phyloP scores from a whole-genome alignment of 768 basidiomycete genomes.

The Kwoniella dendrophila region DNA sequence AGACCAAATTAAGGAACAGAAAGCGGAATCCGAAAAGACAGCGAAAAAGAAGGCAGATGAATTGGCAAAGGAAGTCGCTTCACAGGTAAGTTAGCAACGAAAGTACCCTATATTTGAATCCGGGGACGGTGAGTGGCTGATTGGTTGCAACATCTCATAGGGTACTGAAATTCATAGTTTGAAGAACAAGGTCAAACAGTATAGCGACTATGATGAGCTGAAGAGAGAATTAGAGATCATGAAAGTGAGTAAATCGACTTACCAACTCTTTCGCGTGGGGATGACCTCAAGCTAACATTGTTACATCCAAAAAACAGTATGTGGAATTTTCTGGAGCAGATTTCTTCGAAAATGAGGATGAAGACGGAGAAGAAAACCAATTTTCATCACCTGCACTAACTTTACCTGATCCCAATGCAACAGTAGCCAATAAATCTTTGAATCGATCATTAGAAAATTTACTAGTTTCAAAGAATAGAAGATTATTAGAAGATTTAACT shows the following conservation, averaged over 20 bases:
- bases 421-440: slow-evolving; percentile 72
- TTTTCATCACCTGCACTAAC: slow-evolving; percentile 57
- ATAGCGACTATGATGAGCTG: slow-evolving; percentile 90
- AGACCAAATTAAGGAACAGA: slow-evolving; percentile 61
- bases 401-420: slow-evolving; percentile 86
- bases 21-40: slow-evolving; percentile 64
- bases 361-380: slow-evolving; percentile 30
- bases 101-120: not conserved
- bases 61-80: slow-evolving; percentile 62
- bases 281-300: not conserved
- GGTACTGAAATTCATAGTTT: slow-evolving; percentile 69
- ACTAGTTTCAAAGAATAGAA: slow-evolving; percentile 89
- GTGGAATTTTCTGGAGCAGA: slow-evolving; percentile 94
- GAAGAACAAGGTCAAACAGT: slow-evolving; percentile 69
- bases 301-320: slow-evolving; percentile 63
- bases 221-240: slow-evolving; percentile 97
- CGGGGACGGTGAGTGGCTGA: not conserved
- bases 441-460: slow-evolving; percentile 86
- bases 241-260: slow-evolving; percentile 67
- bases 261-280: not conserved
- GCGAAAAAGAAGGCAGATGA: slow-evolving; percentile 66
- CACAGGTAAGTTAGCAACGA: slow-evolving; percentile 59
- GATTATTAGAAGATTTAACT: slow-evolving; percentile 87
- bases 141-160: slow-evolving; percentile 54
- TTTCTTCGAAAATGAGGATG: slow-evolving; percentile 67